These are phyloP conservation scores for Fonsecaea pugnacius DNA, from an alignment of 2,329 filamentous ascomycete genomes.

Conservation along the genomic window DNA sequence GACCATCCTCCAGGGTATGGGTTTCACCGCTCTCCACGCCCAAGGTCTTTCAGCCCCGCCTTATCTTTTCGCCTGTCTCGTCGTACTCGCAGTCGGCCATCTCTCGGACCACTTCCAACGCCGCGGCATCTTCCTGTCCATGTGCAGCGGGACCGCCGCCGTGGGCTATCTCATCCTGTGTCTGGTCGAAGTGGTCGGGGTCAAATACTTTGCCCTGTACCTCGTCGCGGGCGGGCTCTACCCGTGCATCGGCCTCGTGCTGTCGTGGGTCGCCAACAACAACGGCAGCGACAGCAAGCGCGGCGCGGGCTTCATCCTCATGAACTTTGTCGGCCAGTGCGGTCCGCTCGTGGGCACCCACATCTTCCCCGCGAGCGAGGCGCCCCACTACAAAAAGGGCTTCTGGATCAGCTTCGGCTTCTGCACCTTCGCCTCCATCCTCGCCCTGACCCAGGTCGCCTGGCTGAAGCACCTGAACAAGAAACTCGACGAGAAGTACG, in stretches of 20 bases:
- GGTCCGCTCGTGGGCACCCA: constrained; percentile 72
- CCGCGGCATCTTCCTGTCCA: constrained; percentile 64
- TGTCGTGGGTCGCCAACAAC: constrained; percentile 66
- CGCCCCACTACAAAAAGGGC: constrained; percentile 65
- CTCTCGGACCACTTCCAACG: constrained; percentile 69
- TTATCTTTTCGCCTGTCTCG: constrained; percentile 73
- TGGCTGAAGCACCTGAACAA: constrained; percentile 38
- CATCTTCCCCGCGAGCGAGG: constrained; percentile 64
- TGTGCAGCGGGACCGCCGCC: constrained; percentile 61
- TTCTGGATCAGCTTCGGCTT: constrained; percentile 67
- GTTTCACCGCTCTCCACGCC: constrained; percentile 42
- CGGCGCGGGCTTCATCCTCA: constrained; percentile 52
- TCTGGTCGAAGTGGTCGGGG: constrained; percentile 55
- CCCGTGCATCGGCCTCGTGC: constrained; percentile 69
- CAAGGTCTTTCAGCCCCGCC: constrained; percentile 81
- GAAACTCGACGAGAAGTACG: constrained; percentile 33
- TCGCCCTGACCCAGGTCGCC: constrained; percentile 30
- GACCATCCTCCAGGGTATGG: constrained; percentile 41
- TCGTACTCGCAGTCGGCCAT: constrained; percentile 71
- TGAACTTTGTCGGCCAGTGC: constrained; percentile 81
- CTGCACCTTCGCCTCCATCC: constrained; percentile 52
- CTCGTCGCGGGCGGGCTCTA: constrained; percentile 67
- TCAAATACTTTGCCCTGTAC: constrained; percentile 59
- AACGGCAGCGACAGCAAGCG: constrained; percentile 33
- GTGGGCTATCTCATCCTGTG: constrained; percentile 70